Evolutionary conservation across 2,329 filamentous ascomycete species (phyloP), one percentile per base, ranked within the genome.

Genomic region (Clonostachys chloroleuca): DNA sequence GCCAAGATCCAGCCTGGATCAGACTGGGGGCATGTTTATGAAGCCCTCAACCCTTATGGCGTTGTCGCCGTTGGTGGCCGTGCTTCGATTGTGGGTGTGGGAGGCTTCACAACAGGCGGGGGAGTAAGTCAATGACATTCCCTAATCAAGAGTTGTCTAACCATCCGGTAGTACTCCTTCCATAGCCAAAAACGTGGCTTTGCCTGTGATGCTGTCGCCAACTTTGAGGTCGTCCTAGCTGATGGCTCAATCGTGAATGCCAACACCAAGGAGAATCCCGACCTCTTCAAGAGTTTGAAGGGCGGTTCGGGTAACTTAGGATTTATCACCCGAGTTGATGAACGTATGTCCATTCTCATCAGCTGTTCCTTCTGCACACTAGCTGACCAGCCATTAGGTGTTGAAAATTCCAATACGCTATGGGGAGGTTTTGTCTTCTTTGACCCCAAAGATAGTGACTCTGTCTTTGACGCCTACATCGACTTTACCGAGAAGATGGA

Each of bases 301-400:
- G 73, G 72, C 6, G 72, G 72, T 20, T 60, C 62, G 14, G 67
- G 62, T 50, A 75, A 74, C 51, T 69, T 72, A 35, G 70, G 68
- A 16, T 56, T 65, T 13, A 50, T 62, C 12, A 60, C 66, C 8
- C 51, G 51, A 18, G 51, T 56, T 40, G 56, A 59, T 20, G 51
- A 66, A 56, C 51, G 17, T 13, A 40, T 42, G 8, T 41, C 54
- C 41, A 30, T 30, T 30, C 24, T 10, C 24, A 30, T 30, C 8
- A 30, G 24, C 9, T 4, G 24, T 10, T 30, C 24, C 24, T 30
- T 30, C 9, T 30, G 24, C 24, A 30, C 24, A 30, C 10, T 30
- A 56, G n/a, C 52, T 59, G 12, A 62, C 64, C 14, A 56, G 59
- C 18, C 61, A 57, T 17, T 53, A 6, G 54, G 62, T 45, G 51